These are phyloP conservation scores for Candida chauliodis DNA, from an alignment of 805 yeast genomes.

Conservation along the genomic window DNA sequence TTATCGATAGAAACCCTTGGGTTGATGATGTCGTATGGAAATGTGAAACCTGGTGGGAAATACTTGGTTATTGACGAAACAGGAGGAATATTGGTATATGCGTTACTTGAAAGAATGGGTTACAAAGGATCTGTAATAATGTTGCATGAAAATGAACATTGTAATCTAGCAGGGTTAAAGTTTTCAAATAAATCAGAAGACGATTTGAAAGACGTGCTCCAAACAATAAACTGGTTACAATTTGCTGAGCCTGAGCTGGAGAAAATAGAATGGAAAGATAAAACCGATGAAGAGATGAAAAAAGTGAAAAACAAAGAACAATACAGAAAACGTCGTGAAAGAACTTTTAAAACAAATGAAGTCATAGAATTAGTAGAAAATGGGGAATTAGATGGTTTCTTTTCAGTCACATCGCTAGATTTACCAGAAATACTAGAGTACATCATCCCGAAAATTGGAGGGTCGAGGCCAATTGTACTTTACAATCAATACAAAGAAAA, in stretches of 20 bases:
- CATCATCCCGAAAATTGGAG: slow-evolving; percentile 64
- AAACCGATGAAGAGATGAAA: slow-evolving; percentile 49
- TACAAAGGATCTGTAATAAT: slow-evolving; percentile 69
- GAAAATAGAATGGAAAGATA: slow-evolving; percentile 43
- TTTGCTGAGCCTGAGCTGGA: slow-evolving; percentile 73
- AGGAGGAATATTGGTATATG: slow-evolving; percentile 84
- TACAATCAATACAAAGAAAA: slow-evolving; percentile 80
- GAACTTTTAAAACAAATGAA: slow-evolving; percentile 48
- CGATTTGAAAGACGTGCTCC: slow-evolving; percentile 51
- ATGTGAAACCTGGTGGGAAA: slow-evolving; percentile 84
- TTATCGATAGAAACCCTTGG: slow-evolving; percentile 85
- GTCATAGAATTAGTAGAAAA: slow-evolving; percentile 48
- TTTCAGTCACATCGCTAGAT: slow-evolving; percentile 70
- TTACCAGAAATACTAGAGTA: slow-evolving; percentile 61
- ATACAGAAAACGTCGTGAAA: slow-evolving; percentile 60
- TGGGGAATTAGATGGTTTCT: slow-evolving; percentile 68
- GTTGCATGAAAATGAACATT: slow-evolving; percentile 90
- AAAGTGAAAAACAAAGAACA: slow-evolving; percentile 62
- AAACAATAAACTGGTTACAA: slow-evolving; percentile 74
- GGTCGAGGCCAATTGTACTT: slow-evolving; percentile 82
- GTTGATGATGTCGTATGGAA: slow-evolving; percentile 69
- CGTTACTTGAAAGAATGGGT: slow-evolving; percentile 86
- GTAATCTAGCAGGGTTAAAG: slow-evolving; percentile 69
- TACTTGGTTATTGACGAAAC: slow-evolving; percentile 90
- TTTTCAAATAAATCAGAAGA: slow-evolving; percentile 57